Base-by-base conservation (phyloP, 495 filamentous ascomycete species). In the Ascobolus immersus region DNA sequence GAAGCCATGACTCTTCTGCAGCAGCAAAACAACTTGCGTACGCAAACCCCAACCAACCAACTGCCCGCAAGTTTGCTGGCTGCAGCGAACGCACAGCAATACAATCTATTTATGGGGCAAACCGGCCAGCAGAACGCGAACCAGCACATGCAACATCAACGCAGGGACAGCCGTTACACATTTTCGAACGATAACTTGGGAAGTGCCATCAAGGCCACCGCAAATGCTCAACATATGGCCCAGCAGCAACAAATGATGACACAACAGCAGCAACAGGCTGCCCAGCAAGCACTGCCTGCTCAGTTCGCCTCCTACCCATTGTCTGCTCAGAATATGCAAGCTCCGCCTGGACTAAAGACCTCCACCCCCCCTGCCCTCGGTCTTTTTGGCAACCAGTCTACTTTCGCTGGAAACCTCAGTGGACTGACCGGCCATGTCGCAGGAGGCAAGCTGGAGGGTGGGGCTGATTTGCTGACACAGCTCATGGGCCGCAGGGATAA, bases 231-330 rank as follows among this genome's bases (percentile, higher is more conserved):
- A 39, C 66, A 89, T 46, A 67, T 93, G 64, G 77, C 73, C 25
- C 89, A 93, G 51, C 81, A 89, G 54, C 64, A 73, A 3, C 73
- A 73, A 8, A 75, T 86, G 68, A 80, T 93, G 74, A 81, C 81
- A 12, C 64, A 71, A 13, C 57, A 58, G 7, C 62, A 61, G 18
- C 59, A 58, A 13, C 66, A 69, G 33, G 57, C 64, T 48, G 69
- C 49, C 51, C 76, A 59, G 53, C 65, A 44, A 49, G 69, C 50
- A 52, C 57, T 42, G 49, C 60, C 59, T 38, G 60, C 53, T 40
- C 71, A 70, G 42, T 71, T 67, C 44, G 78, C 69, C 46, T 58
- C 61, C 28, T 59, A 57, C 9, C 64, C 46, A 33, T 38, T 45
- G 13, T 31, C 42, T n/a, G 42, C 42, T 21, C 39, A 39, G 25